phyloP scores from a whole-genome alignment of 2,329 filamentous ascomycete genomes.

The Hymenotorrendiella dingleyae region DNA sequence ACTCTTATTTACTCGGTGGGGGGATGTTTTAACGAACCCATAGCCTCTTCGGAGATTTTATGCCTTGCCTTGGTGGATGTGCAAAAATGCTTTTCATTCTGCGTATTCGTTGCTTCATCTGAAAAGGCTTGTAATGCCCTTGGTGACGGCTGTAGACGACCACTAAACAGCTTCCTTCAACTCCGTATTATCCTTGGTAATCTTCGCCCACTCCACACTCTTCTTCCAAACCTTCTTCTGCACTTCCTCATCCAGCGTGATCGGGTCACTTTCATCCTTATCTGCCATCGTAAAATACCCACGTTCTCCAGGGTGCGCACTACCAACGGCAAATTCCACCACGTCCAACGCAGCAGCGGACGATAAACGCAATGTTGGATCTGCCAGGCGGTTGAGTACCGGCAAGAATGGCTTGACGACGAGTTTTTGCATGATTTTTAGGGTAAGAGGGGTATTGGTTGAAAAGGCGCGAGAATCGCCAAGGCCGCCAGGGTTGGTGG shows the following conservation, averaged over 20 bases:
- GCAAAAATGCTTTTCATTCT: too few relatives aligned
- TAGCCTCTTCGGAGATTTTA: too few relatives aligned
- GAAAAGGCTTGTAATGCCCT: too few relatives aligned
- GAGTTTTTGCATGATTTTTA: slow-evolving; percentile 25
- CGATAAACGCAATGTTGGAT: slow-evolving; percentile 29
- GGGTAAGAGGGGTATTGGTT: slow-evolving; percentile 29
- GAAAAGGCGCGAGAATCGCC: slow-evolving; percentile 34
- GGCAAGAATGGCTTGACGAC: slow-evolving; percentile 27
- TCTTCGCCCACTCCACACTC: slow-evolving; percentile 30
- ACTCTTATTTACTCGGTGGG: too few relatives aligned
- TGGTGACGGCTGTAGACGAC: too few relatives aligned
- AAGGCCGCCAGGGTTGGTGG: slow-evolving; percentile 29
- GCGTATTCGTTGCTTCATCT: too few relatives aligned
- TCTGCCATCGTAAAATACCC: slow-evolving; percentile 32
- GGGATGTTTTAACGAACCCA: too few relatives aligned
- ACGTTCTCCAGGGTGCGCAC: slow-evolving; percentile 27
- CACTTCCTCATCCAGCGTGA: slow-evolving; percentile 27
- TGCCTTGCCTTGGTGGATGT: too few relatives aligned
- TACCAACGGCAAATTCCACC: slow-evolving; percentile 25
- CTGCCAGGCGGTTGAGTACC: slow-evolving; percentile 22
- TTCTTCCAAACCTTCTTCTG: slow-evolving; percentile 32
- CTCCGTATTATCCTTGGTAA: slow-evolving; percentile 4
- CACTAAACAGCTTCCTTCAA: background rate
- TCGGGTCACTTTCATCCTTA: slow-evolving; percentile 28
- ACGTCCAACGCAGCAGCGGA: slow-evolving; percentile 29